These are phyloP conservation scores for Saitozyma podzolica DNA, from an alignment of 768 basidiomycete species.

Conservation along the genomic window DNA sequence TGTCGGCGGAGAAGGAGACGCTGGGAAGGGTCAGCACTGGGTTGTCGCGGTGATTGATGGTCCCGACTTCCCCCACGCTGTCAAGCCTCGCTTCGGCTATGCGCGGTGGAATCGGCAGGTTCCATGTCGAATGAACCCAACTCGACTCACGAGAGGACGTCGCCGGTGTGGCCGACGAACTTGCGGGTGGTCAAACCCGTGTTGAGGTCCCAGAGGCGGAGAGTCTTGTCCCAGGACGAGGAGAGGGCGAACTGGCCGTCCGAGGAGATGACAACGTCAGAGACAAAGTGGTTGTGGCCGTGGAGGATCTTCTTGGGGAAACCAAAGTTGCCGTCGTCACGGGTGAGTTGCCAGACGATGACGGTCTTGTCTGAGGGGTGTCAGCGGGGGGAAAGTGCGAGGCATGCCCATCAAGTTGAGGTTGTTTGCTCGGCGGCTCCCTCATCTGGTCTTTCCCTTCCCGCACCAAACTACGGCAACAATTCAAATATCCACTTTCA, in stretches of 20 bases:
- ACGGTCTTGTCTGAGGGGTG: slow-evolving; percentile 85
- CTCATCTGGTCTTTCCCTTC: too few species aligned
- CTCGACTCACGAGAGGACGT: slow-evolving; percentile 72
- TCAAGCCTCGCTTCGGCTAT: too few species aligned
- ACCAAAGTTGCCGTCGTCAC: slow-evolving; percentile 71
- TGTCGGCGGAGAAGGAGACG: slow-evolving; percentile 99
- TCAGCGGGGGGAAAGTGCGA: not conserved
- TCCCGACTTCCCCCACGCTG: too few species aligned
- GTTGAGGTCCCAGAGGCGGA: slow-evolving; percentile 99
- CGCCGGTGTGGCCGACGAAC: slow-evolving; percentile 96
- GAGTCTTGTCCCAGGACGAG: slow-evolving; percentile 99
- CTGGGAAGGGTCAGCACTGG: slow-evolving; percentile 8
- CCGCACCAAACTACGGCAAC: too few species aligned
- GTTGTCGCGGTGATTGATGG: too few species aligned
- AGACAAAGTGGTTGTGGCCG: slow-evolving; percentile 99
- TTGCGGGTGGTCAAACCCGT: slow-evolving; percentile 92
- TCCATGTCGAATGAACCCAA: not conserved
- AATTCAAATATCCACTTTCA: too few species aligned
- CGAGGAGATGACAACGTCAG: slow-evolving; percentile 96
- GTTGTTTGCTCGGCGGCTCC: too few species aligned
- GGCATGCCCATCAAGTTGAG: too few species aligned
- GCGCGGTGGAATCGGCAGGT: not conserved
- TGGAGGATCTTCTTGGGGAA: slow-evolving; percentile 96
- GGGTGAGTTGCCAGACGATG: slow-evolving; percentile 98
- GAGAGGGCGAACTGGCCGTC: slow-evolving; percentile 99